Evolutionary conservation across 2,329 filamentous ascomycete genomes (phyloP), one percentile per base, ranked within the genome.

Genomic region (Alternaria atra): DNA sequence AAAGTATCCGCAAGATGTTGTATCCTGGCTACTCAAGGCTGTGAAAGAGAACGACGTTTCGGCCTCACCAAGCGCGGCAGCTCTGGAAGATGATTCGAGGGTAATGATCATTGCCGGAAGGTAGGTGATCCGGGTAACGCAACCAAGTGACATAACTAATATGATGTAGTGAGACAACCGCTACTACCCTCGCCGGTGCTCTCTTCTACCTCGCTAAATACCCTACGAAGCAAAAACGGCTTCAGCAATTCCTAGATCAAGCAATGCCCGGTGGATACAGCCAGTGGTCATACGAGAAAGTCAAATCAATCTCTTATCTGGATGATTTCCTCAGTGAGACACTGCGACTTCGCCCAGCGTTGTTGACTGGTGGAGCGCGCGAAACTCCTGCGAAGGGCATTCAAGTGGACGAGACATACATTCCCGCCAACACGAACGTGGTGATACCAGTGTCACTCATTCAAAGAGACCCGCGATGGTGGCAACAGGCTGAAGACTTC

Each of bases 11-110:
- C 63, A 68, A 32, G 79, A 81, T 59, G 71, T 82, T 29, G 61
- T 79, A 6, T 79, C 79, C 0, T 82, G 80, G 79, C 64, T 82
- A 5, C 43, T 81, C 13, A 80, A 80, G 54, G 77, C 79, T 6
- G 65, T 76, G 5, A 69, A 75, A 9, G 77, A 81, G 15, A 76
- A 76, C 23, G 77, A 80, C 20, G 57, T 67, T 3, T 75, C 75
- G 1, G 79, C 77, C 1, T 67, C 79, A 6, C 75, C 76, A 5
- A 74, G 69, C 0, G 47, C 65, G 52, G 68, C 58, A 15, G 67
- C 76, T 12, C 57, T 80, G 9, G 60, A 69, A 5, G 76, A 80
- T 29, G 79, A 81, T 51, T 66, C 73, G 1, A 66, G 73, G 6
- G 61, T 77, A 1, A 53, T 80, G 5, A 73, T 80, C 30, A 64